Evolutionary conservation across 768 basidiomycete species (phyloP).

Genomic region (Termitomyces sp.): DNA sequence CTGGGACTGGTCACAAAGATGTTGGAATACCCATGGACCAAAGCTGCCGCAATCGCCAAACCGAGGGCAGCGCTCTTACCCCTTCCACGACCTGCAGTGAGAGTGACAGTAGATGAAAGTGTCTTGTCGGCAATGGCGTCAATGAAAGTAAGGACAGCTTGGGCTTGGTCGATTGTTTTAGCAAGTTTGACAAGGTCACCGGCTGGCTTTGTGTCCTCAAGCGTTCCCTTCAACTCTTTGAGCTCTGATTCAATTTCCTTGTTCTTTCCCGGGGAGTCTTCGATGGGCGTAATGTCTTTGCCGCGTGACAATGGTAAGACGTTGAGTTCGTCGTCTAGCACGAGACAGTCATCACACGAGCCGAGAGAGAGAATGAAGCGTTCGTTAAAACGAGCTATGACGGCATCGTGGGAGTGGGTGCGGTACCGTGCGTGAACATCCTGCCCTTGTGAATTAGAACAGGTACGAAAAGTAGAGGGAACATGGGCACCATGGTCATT

Average conservation of each 20-base stretch:
- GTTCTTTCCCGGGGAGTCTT: conserved; percentile 31
- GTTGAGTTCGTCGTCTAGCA: conserved; percentile 97
- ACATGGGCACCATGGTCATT: conserved; percentile 63
- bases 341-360: conserved; percentile 86
- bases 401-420: conserved; percentile 83
- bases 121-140: conserved; percentile 93
- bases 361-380: conserved; percentile 97
- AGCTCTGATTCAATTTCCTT: conserved; percentile 56
- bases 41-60: conserved; percentile 86
- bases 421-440: conserved; percentile 95
- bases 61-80: conserved; percentile 98
- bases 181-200: conserved; percentile 88
- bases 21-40: conserved; percentile 93
- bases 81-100: conserved; percentile 92
- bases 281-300: conserved; percentile 79
- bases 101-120: conserved; percentile 87
- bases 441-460: conserved; percentile 30
- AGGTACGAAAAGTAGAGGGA: not conserved
- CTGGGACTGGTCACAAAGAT: conserved; percentile 97
- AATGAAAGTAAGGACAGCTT: conserved; percentile 90
- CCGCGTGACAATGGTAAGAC: conserved; percentile 93
- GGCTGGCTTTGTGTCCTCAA: conserved; percentile 80
- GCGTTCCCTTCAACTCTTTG: conserved; percentile 67
- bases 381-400: conserved; percentile 96
- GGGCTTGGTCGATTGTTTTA: conserved; percentile 91